Evolutionary conservation across 768 basidiomycete genomes (phyloP), one percentile per base, ranked within the genome.

Genomic region (Cubamyces sp.): DNA sequence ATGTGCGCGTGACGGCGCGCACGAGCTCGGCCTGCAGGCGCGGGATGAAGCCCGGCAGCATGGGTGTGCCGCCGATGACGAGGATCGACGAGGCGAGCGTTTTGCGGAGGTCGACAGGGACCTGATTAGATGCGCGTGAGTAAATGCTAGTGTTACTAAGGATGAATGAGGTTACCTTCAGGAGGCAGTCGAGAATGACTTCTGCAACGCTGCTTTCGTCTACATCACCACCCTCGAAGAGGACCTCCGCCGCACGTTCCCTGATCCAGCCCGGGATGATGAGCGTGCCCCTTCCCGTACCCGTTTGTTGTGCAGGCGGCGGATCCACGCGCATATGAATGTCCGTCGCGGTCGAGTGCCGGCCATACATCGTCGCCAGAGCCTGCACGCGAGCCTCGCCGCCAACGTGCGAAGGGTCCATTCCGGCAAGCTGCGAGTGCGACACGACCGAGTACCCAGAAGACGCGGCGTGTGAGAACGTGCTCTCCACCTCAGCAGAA

Each of bases 241-340:
- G 77, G 5, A 96, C 82, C 73, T 98, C 97, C 1, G 95, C 87
- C 0, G 90, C 90, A 15, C 96, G 82, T 72, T 98, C 96, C 45
- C 96, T 77, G 42, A 99, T 82, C 97, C 97, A 99, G 2, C 96
- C 96, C 1, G 96, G 96, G 46, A 98, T 84, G 47, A 92, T 79
- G 48, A 97, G 74, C 0, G 88, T 93, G 0, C 91, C 94, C 8
- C 82, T 77, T 2, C 91, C 92, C 1, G 89, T 88, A 0, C 90
- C 88, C 14, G 79, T 77, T 66, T 86, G 87, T 68, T 90, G 88
- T 14, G 83, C 78, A 2, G 76, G 71, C 7, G 92, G 89, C 28
- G 91, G 90, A 16, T 79, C 75, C 21, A 93, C 90, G 3, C 80
- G 82, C 75, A 93, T 82, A 5, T 81, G 82, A 45, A 94, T 74